Evolutionary conservation across 495 filamentous ascomycete genomes (phyloP).

Genomic region (Elasticomyces elasticus): DNA sequence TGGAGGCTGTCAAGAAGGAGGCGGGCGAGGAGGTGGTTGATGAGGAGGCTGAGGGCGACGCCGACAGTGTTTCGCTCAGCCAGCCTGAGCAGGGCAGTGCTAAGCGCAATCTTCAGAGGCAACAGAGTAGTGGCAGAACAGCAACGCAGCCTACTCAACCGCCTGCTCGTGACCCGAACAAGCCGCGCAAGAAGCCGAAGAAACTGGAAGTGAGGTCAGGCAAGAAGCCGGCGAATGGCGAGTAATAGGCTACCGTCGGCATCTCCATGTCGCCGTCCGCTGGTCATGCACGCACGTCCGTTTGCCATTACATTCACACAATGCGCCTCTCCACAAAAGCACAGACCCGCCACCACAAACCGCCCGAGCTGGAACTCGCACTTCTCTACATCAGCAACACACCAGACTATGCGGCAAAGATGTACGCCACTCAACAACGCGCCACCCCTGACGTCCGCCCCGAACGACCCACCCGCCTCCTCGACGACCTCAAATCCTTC

Average conservation of each 20-base stretch:
- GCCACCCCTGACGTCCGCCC: not conserved
- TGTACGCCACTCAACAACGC: not conserved
- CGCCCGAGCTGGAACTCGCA: too few relatives aligned
- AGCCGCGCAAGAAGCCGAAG: slow-evolving; percentile 13
- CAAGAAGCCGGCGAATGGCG: not conserved
- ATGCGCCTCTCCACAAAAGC: too few relatives aligned
- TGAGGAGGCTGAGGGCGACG: not conserved
- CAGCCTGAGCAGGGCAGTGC: not conserved
- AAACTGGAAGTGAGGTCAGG: slow-evolving; percentile 17
- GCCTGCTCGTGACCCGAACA: not conserved
- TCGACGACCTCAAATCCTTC: not conserved
- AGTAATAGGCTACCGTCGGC: not conserved
- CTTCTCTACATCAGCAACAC: not conserved
- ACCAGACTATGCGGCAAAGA: not conserved
- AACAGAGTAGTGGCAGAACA: not conserved
- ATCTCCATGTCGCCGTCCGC: too few relatives aligned
- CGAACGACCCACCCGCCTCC: not conserved
- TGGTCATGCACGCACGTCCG: too few relatives aligned
- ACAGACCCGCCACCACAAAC: too few relatives aligned
- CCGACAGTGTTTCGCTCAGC: not conserved
- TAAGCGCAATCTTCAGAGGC: not conserved
- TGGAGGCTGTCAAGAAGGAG: slow-evolving; percentile 8
- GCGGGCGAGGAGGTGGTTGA: slow-evolving; percentile 1
- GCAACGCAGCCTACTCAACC: not conserved
- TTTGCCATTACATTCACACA: not conserved